Evolutionary conservation across 2,329 filamentous ascomycete genomes (phyloP).

Genomic region (Daldinia sp.): DNA sequence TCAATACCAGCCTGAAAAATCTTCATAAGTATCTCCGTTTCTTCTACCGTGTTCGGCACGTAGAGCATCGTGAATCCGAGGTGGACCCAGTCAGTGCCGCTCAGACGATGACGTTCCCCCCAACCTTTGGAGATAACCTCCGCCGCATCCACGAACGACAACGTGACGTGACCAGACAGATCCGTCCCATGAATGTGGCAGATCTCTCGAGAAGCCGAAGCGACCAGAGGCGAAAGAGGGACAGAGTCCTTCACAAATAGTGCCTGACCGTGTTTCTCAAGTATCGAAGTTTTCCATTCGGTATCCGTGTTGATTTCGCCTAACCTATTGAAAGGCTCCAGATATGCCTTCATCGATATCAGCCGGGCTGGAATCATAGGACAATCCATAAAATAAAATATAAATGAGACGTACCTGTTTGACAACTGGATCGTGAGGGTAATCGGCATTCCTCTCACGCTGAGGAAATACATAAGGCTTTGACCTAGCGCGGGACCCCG

Average conservation of each 20-base stretch:
- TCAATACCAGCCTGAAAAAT: slow-evolving; percentile 36
- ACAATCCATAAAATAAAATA: background rate
- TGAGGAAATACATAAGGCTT: slow-evolving; percentile 36
- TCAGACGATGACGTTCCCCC: slow-evolving; percentile 39
- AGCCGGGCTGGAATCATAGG: background rate
- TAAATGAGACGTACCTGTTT: slow-evolving; percentile 22
- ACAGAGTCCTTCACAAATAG: slow-evolving; percentile 30
- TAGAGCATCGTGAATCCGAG: slow-evolving; percentile 38
- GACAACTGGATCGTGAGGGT: slow-evolving; percentile 28
- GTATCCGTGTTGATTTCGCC: slow-evolving; percentile 28
- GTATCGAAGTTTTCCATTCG: slow-evolving; percentile 31
- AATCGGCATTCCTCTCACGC: slow-evolving; percentile 35
- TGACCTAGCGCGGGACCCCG: slow-evolving; percentile 35
- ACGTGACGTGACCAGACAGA: slow-evolving; percentile 35
- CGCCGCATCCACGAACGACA: slow-evolving; percentile 38
- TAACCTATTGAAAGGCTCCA: slow-evolving; percentile 30
- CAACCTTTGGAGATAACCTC: slow-evolving; percentile 39
- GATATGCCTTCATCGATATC: slow-evolving; percentile 29
- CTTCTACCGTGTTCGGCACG: slow-evolving; percentile 37
- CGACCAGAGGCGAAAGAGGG: slow-evolving; percentile 31
- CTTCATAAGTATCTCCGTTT: slow-evolving; percentile 16
- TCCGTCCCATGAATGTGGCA: slow-evolving; percentile 37
- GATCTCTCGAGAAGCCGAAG: slow-evolving; percentile 29
- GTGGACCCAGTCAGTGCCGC: slow-evolving; percentile 38
- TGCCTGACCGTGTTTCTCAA: slow-evolving; percentile 39